phyloP scores from a whole-genome alignment of 768 basidiomycete species.

The Lactarius indigo region DNA sequence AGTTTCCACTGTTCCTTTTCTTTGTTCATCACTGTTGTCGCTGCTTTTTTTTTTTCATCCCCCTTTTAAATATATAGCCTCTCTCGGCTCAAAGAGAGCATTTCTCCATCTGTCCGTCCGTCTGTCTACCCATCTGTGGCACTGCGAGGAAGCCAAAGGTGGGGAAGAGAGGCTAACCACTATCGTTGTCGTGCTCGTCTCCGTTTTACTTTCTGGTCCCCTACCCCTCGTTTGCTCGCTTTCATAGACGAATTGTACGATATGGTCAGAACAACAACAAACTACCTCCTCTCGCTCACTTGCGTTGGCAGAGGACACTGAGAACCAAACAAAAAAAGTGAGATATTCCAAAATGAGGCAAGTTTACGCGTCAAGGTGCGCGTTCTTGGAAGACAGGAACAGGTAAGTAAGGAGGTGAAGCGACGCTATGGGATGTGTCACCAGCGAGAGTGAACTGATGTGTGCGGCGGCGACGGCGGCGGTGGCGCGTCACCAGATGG shows the following conservation, averaged over 20 bases:
- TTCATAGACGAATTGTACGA: slow-evolving; percentile 22
- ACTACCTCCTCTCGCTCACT: neutral
- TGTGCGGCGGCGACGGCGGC: neutral
- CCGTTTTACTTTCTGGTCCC: neutral
- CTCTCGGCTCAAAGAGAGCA: neutral
- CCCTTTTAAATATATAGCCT: neutral
- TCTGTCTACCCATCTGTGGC: neutral
- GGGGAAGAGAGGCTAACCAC: neutral
- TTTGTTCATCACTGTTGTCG: neutral
- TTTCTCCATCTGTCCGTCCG: neutral
- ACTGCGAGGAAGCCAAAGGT: neutral
- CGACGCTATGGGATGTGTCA: neutral
- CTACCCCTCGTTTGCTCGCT: slow-evolving; percentile 12
- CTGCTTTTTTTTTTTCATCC: neutral
- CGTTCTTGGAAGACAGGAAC: neutral
- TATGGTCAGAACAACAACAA: slow-evolving; percentile 6
- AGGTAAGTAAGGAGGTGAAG: too few relatives aligned
- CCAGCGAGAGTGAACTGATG: neutral
- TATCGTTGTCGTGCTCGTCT: neutral
- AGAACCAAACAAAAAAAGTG: neutral
- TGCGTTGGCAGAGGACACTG: neutral
- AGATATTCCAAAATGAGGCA: neutral
- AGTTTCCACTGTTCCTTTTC: neutral
- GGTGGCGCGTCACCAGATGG: neutral
- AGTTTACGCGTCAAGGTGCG: neutral